Conservation (phyloP, 2,329 filamentous ascomycete species). For the Diaporthe humulicola region DNA sequence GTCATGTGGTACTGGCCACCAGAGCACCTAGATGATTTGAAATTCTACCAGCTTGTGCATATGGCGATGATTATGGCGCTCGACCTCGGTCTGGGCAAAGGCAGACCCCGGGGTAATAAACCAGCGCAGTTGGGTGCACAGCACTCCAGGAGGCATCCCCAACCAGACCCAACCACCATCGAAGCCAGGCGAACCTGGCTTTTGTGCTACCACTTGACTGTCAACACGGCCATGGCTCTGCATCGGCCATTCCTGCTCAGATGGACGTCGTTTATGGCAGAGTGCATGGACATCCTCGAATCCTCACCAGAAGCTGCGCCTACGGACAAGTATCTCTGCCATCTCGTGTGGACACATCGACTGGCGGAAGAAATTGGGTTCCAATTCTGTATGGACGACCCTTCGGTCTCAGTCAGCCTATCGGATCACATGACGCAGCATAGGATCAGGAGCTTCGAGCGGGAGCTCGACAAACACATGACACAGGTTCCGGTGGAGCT, state of each 20-base stretch:
- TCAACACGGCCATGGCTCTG: slow-evolving; percentile 72
- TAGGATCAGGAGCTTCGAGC: slow-evolving; percentile 74
- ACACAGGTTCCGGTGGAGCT: slow-evolving; percentile 65
- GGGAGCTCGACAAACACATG: slow-evolving; percentile 72
- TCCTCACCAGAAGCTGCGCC: slow-evolving; percentile 67
- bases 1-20: slow-evolving; percentile 91
- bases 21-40: slow-evolving; percentile 85
- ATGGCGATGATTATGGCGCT: slow-evolving; percentile 85
- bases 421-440: slow-evolving; percentile 75
- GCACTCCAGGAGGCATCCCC: slow-evolving; percentile 56
- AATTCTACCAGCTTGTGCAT: slow-evolving; percentile 90
- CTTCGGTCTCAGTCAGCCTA: slow-evolving; percentile 65
- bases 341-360: slow-evolving; percentile 70
- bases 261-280: slow-evolving; percentile 72
- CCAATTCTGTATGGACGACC: slow-evolving; percentile 77
- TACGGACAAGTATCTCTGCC: slow-evolving; percentile 69
- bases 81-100: slow-evolving; percentile 79
- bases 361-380: slow-evolving; percentile 77
- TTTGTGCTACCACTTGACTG: slow-evolving; percentile 69
- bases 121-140: slow-evolving; percentile 56
- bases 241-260: slow-evolving; percentile 72
- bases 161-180: slow-evolving; percentile 65
- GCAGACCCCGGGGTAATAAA: slow-evolving; percentile 53
- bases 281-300: slow-evolving; percentile 69
- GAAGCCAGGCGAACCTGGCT: slow-evolving; percentile 72